Conservation (phyloP, 805 yeast genomes). For the Hanseniaspora thailandica region DNA sequence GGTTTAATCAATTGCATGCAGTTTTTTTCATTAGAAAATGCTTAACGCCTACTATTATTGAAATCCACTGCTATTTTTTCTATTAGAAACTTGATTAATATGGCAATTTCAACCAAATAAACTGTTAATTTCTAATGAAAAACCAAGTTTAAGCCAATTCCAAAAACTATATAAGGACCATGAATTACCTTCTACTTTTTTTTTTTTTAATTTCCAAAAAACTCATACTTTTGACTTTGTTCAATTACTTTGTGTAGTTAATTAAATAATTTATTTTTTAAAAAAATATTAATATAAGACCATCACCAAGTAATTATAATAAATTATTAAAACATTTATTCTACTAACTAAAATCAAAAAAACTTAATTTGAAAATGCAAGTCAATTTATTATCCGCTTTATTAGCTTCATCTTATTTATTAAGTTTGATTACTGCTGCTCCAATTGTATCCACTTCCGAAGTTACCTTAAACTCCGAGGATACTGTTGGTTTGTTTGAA, state of each 20-base stretch:
- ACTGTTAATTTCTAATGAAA: not conserved
- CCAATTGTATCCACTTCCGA: not conserved
- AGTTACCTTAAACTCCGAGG: not conserved
- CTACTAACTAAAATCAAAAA: not conserved
- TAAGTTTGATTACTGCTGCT: not conserved
- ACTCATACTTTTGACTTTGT: not conserved
- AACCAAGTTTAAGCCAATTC: not conserved
- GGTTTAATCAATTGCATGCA: not conserved
- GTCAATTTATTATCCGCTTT: not conserved
- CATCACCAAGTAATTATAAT: not conserved
- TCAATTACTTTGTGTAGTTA: not conserved
- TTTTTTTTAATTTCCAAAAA: not conserved
- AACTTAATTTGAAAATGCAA: not conserved
- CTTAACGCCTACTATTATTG: not conserved
- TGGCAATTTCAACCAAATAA: too few relatives aligned
- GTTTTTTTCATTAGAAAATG: too few relatives aligned
- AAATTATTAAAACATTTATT: too few relatives aligned
- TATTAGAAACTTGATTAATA: too few relatives aligned
- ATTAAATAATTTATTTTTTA: not conserved
- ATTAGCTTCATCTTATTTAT: not conserved
- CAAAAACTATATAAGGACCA: not conserved
- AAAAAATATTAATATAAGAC: not conserved
- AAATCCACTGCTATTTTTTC: not conserved
- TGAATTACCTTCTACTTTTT: not conserved
- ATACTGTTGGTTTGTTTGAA: not conserved